A percentile compares a stretch with the other conserved stretches of the same genome.
Evolutionary conservation across 176 grass and related monocot species (phyloP).

Genomic region (Coix lacrymajobi): DNA sequence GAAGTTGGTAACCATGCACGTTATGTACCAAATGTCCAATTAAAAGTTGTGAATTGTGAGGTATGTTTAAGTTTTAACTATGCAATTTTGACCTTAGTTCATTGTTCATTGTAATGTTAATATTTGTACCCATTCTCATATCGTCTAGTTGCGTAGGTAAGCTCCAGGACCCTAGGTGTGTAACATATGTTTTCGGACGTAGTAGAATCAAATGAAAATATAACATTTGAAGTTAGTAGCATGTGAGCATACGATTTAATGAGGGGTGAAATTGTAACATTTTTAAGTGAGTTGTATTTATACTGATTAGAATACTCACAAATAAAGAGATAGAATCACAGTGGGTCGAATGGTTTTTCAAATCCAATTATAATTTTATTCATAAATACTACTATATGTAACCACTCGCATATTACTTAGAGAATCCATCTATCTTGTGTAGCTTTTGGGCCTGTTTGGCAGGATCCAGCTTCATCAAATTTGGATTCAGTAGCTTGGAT

Average conservation of each 20-base stretch:
- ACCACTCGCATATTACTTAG: background rate
- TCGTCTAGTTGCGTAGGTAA: background rate
- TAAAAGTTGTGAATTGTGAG: background rate
- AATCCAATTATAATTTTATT: background rate
- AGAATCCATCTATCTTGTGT: background rate
- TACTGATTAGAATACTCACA: background rate
- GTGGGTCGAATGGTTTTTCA: background rate
- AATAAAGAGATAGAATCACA: background rate
- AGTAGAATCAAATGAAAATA: background rate
- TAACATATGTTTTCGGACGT: too few relatives aligned
- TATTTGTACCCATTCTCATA: background rate
- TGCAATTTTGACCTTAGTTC: background rate
- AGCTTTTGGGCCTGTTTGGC: too few relatives aligned
- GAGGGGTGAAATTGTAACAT: background rate
- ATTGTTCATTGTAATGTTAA: background rate
- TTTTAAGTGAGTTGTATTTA: background rate
- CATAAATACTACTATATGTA: background rate
- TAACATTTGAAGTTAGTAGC: background rate
- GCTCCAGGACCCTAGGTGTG: too few relatives aligned
- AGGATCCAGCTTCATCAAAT: too few relatives aligned
- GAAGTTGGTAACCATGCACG: too few relatives aligned
- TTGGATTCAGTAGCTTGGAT: too few relatives aligned
- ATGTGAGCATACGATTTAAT: background rate
- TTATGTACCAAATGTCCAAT: background rate
- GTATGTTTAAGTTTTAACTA: background rate